Evolutionary conservation across 208 protist genomes (phyloP).

Genomic region (Leishmania turanica): DNA sequence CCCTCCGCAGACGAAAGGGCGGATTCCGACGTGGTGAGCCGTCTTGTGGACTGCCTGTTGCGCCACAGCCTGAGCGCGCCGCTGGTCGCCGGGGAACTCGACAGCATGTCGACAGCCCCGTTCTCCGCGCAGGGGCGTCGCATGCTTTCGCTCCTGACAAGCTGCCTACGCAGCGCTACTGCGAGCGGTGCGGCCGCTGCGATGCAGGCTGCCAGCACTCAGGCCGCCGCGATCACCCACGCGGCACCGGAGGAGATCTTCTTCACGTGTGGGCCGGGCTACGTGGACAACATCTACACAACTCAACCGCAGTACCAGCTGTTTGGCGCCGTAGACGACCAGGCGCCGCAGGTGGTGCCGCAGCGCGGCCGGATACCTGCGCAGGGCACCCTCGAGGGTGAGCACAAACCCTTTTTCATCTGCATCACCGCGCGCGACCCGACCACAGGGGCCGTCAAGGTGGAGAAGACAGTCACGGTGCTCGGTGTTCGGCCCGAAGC

Average conservation of each 20-base stretch:
- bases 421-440: slow-evolving; percentile 62
- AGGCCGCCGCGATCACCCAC: slow-evolving; percentile 10
- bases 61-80: slow-evolving; percentile 46
- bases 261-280: slow-evolving; percentile 64
- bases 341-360: slow-evolving; percentile 44
- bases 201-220: slow-evolving; percentile 5
- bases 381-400: slow-evolving; percentile 17
- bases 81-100: slow-evolving; percentile 50
- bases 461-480: slow-evolving; percentile 48
- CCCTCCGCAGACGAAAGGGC: slow-evolving; percentile 15
- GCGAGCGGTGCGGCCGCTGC: slow-evolving; percentile 25
- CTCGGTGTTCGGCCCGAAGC: slow-evolving; percentile 27
- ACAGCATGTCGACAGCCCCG: slow-evolving; percentile 16
- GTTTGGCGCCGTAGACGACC: slow-evolving; percentile 52
- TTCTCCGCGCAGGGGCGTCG: slow-evolving; percentile 52
- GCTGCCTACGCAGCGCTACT: slow-evolving; percentile 41
- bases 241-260: slow-evolving; percentile 42
- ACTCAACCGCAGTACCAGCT: slow-evolving; percentile 49
- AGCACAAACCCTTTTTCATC: slow-evolving; percentile 54
- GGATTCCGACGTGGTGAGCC: slow-evolving; percentile 58
- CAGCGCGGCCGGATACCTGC: slow-evolving; percentile 74
- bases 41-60: slow-evolving; percentile 70
- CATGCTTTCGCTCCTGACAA: slow-evolving; percentile 56
- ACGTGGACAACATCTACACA: slow-evolving; percentile 73
- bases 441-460: slow-evolving; percentile 38